Base-by-base conservation (phyloP, 2,329 filamentous ascomycete genomes). In the Trichophaea hybrida region DNA sequence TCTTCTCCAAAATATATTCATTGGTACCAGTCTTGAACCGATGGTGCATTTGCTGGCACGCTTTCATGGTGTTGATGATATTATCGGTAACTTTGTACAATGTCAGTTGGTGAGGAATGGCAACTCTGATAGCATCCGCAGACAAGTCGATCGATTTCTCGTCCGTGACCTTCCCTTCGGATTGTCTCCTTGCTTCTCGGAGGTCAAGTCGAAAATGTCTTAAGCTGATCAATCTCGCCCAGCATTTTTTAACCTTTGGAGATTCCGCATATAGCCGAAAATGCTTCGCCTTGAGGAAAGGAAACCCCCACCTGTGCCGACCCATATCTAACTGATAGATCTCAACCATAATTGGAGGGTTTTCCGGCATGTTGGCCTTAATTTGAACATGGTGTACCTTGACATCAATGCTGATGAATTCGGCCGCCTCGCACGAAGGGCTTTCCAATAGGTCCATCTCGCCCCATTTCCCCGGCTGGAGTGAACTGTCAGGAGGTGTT, bases 31-130 rank as follows among this genome's bases (percentile, higher is more conserved):
- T 94, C 70, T 81, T 82, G 75, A 97, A 95, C 8, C 91, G 84
- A 72, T 97, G 88, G 64, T 94, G 86, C n/a, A 98, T 78, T 69
- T 98, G 93, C 69, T 91, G 80, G 13, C 85, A 81, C 1, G 90
- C 86, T 72, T 98, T 98, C 65, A 86, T 74, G 0, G 87, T 83
- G 68, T 96, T 98, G 67, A 87, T 81, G 55, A 94, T 76, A 68
- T 97, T 98, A 73, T 98, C 93, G n/a, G 91, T 86, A 62, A 98
- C 85, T 62, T 84, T 85, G 72, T 93, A 86, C 69, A 97, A 79
- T 31, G 94, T 82, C 67, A 98, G 80, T 68, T 95, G 89, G 72
- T 97, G 89, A 1, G 94, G 93, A 8, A 98, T 83, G 5, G 85
- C 88, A 49, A 97, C 71, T 10, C 93, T 83, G 62, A 96, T 86